Percentiles rank a stretch among this genome's conserved stretches.
Conservation (phyloP, 768 basidiomycete species). For the Amanita subjunquillea region DNA sequence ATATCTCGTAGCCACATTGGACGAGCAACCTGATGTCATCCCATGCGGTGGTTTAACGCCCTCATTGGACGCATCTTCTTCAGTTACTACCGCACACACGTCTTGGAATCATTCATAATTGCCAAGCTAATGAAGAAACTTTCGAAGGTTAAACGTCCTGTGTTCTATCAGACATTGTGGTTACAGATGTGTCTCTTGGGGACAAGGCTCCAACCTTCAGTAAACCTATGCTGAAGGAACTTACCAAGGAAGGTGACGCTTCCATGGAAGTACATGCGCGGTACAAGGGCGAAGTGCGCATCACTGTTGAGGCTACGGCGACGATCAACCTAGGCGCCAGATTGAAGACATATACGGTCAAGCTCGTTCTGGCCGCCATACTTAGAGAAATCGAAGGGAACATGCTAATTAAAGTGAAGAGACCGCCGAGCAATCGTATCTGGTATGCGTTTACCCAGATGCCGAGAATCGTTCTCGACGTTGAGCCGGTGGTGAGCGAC, state of each 20-base stretch:
- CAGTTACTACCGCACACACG: slow-evolving; percentile 78
- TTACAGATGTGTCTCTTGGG: slow-evolving; percentile 86
- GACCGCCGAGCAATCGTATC: slow-evolving; percentile 90
- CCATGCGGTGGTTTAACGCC: slow-evolving; percentile 96
- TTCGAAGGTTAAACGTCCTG: slow-evolving; percentile 81
- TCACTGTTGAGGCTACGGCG: slow-evolving; percentile 84
- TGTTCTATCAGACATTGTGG: slow-evolving; percentile 78
- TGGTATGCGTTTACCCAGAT: slow-evolving; percentile 94
- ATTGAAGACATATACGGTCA: slow-evolving; percentile 85
- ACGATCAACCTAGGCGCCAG: slow-evolving; percentile 75
- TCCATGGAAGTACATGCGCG: slow-evolving; percentile 76
- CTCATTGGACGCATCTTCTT: slow-evolving; percentile 89
- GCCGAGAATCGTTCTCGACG: slow-evolving; percentile 80
- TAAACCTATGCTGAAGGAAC: slow-evolving; percentile 97
- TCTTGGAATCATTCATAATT: slow-evolving; percentile 79
- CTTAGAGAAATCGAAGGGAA: slow-evolving; percentile 89
- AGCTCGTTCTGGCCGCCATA: slow-evolving; percentile 81
- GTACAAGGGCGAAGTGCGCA: slow-evolving; percentile 82
- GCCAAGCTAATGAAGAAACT: slow-evolving; percentile 88
- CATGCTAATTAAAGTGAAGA: slow-evolving; percentile 79
- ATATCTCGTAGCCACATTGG: slow-evolving; percentile 71
- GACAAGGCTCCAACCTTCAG: slow-evolving; percentile 76
- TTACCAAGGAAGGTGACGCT: slow-evolving; percentile 90
- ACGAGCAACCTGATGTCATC: slow-evolving; percentile 91
- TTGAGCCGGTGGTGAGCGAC: slow-evolving; percentile 91